A percentile compares a stretch with the other conserved stretches of the same genome.
These are phyloP conservation scores for Microdochium trichocladiopsis DNA, from an alignment of 2,329 filamentous ascomycete genomes.

Conservation along the genomic window DNA sequence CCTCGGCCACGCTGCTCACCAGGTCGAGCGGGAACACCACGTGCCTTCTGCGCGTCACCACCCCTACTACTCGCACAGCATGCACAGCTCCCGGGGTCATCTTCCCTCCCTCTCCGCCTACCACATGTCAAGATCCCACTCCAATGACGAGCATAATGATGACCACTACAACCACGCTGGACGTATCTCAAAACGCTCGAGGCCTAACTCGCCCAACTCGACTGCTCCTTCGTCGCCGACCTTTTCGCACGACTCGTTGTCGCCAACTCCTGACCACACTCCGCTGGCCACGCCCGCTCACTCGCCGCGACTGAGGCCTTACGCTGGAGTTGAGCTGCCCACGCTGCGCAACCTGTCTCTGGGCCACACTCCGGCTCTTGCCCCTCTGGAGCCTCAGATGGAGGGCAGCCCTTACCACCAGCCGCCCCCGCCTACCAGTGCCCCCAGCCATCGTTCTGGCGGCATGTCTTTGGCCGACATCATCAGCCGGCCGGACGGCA, in stretches of 20 bases:
- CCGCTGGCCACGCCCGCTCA: conserved; percentile 95
- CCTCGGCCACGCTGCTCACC: conserved; percentile 52
- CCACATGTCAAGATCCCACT: conserved; percentile 87
- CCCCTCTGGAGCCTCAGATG: conserved; percentile 51
- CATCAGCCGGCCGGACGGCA: conserved; percentile 80
- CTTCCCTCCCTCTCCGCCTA: conserved; percentile 78
- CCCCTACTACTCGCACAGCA: conserved; percentile 43
- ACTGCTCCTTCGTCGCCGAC: conserved; percentile 94
- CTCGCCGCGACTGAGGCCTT: conserved; percentile 81
- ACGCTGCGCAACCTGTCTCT: conserved; percentile 64
- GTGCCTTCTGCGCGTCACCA: conserved; percentile 36
- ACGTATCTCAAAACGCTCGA: conserved; percentile 76
- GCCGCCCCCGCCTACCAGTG: conserved; percentile 47
- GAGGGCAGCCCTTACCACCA: conserved; percentile 34
- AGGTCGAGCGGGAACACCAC: conserved; percentile 54
- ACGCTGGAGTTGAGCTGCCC: conserved; percentile 74
- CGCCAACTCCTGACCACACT: conserved; percentile 95
- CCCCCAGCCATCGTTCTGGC: conserved; percentile 39
- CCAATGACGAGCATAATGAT: conserved; percentile 69
- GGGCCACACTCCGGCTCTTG: conserved; percentile 47
- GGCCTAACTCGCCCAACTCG: conserved; percentile 90
- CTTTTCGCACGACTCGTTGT: conserved; percentile 92
- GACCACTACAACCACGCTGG: conserved; percentile 65
- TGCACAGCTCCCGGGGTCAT: conserved; percentile 48
- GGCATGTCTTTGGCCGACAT: conserved; percentile 87